phyloP scores from a whole-genome alignment of 2,329 filamentous ascomycete species.

The Pseudogymnoascus sp. region DNA sequence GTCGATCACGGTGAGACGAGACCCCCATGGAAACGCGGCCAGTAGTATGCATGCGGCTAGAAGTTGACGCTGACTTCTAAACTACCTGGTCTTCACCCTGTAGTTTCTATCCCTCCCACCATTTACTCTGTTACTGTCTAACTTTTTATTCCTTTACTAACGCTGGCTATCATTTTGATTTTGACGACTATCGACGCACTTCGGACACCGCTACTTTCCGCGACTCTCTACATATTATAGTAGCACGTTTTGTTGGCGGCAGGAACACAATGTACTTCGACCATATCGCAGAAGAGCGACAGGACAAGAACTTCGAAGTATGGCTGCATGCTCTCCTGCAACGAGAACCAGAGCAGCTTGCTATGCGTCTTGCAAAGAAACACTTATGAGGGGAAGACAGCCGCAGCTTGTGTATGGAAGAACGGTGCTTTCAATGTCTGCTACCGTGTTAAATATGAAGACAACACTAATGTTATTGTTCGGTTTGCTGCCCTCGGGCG shows the following conservation, averaged over 20 bases:
- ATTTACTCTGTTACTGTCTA: not conserved
- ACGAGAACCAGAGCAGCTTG: not conserved
- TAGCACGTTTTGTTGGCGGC: no score
- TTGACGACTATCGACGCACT: no score
- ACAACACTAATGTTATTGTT: constrained; percentile 23
- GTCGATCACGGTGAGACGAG: not conserved
- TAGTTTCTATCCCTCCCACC: not conserved
- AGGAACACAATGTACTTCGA: no score
- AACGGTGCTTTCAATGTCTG: constrained; percentile 29
- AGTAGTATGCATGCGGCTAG: not conserved
- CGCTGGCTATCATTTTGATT: no score
- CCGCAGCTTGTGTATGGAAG: not conserved
- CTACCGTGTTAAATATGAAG: constrained; percentile 26
- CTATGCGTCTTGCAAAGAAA: not conserved
- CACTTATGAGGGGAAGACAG: not conserved
- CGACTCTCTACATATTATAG: no score
- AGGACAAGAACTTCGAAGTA: not conserved
- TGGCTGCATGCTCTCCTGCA: not conserved
- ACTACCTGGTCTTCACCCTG: not conserved
- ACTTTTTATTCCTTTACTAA: not conserved
- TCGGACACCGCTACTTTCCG: no score
- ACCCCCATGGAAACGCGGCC: not conserved
- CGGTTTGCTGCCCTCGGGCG: constrained; percentile 27
- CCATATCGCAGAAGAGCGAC: not conserved
- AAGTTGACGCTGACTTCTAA: not conserved